These are phyloP conservation scores for Kodamaea restingae DNA, from an alignment of 805 yeast species.

Conservation along the genomic window DNA sequence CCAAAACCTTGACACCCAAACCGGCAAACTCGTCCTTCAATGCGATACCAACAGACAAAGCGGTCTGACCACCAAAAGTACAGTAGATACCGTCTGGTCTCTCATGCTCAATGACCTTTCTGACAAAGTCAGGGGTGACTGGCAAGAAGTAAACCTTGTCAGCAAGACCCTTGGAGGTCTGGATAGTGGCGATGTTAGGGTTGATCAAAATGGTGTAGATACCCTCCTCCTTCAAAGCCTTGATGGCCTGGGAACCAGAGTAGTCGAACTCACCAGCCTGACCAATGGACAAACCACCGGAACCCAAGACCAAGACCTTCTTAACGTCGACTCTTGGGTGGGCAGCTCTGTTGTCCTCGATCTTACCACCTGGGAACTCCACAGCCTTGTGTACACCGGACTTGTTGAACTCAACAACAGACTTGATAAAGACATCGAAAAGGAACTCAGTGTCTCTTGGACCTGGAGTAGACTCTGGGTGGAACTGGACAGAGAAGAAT, in stretches of 20 bases:
- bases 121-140: slow-evolving; percentile 94
- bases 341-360: slow-evolving; percentile 67
- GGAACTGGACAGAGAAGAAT: slow-evolving; percentile 96
- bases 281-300: slow-evolving; percentile 97
- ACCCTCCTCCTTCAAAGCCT: slow-evolving; percentile 96
- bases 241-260: slow-evolving; percentile 98
- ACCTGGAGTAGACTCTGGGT: slow-evolving; percentile 99
- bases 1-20: slow-evolving; percentile 90
- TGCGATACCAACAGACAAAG: slow-evolving; percentile 90
- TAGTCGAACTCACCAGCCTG: slow-evolving; percentile 99
- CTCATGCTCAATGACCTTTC: slow-evolving; percentile 92
- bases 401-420: slow-evolving; percentile 64
- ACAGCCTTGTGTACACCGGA: slow-evolving; percentile 65
- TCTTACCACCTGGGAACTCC: slow-evolving; percentile 84
- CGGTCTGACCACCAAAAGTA: slow-evolving; percentile 99
- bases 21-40: slow-evolving; percentile 92
- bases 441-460: slow-evolving; percentile 98
- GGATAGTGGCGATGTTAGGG: slow-evolving; percentile 98
- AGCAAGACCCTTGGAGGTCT: slow-evolving; percentile 95
- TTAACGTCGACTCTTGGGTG: slow-evolving; percentile 80
- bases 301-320: slow-evolving; percentile 91
- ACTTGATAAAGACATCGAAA: slow-evolving; percentile 85
- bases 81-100: slow-evolving; percentile 95
- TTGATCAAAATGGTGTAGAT: slow-evolving; percentile 93
- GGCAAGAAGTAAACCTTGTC: slow-evolving; percentile 97